Conservation (phyloP, 805 yeast genomes). For the Candida tibetensis region DNA sequence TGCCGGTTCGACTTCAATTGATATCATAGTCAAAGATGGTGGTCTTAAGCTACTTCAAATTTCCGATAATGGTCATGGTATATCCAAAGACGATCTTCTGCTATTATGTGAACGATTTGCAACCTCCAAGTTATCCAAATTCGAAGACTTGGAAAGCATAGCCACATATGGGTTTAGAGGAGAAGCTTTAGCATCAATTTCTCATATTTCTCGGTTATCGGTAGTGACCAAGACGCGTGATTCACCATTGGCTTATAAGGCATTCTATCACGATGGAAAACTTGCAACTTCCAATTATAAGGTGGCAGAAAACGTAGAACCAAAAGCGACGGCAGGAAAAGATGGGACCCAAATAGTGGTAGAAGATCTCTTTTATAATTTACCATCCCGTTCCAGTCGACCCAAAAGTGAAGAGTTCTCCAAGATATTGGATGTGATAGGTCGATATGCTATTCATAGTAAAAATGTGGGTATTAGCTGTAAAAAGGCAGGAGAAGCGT, state of each 20-base stretch:
- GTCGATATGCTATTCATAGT: conserved; percentile 78
- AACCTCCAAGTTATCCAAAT: conserved; percentile 74
- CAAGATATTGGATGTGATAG: conserved; percentile 76
- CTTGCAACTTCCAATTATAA: conserved; percentile 45
- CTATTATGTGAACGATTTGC: conserved; percentile 90
- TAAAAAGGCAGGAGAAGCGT: conserved; percentile 75
- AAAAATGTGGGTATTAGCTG: conserved; percentile 70
- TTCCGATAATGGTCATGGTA: conserved; percentile 87
- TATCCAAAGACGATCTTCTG: conserved; percentile 64
- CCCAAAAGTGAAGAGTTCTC: conserved; percentile 71
- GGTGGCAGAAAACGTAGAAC: conserved; percentile 10
- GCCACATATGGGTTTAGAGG: conserved; percentile 93
- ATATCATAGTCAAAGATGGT: conserved; percentile 84
- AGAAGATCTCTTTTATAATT: conserved; percentile 87
- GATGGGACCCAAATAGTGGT: conserved; percentile 82
- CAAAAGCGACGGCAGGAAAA: conserved; percentile 77
- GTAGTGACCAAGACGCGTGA: conserved; percentile 70
- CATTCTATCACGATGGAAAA: conserved; percentile 66
- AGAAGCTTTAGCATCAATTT: conserved; percentile 92
- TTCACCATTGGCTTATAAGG: conserved; percentile 67
- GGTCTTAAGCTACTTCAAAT: conserved; percentile 85
- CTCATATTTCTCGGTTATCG: conserved; percentile 80
- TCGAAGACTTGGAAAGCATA: conserved; percentile 71
- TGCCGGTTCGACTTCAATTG: conserved; percentile 72
- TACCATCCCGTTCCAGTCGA: conserved; percentile 73